Evolutionary conservation across 2,329 filamentous ascomycete species (phyloP).

Genomic region (Nakataea oryzae): DNA sequence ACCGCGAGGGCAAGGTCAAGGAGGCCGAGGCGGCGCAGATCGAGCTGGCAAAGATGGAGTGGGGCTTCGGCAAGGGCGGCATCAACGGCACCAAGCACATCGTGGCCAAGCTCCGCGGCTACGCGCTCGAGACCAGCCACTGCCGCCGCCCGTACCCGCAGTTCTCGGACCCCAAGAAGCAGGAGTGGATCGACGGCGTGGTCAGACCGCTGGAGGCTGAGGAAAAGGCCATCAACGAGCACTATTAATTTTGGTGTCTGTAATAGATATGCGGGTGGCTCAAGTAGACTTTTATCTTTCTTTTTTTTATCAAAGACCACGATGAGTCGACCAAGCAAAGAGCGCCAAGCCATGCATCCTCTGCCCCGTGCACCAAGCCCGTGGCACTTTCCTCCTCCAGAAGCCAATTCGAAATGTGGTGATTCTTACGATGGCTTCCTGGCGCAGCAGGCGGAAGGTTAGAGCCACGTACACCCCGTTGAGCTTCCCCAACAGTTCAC

Average conservation of each 20-base stretch:
- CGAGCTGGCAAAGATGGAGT: constrained; percentile 40
- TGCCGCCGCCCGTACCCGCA: constrained; percentile 43
- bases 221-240: constrained; percentile 7
- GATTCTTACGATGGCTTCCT: no score
- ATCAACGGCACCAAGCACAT: constrained; percentile 52
- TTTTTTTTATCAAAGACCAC: no score
- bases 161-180: constrained; percentile 33
- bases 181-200: constrained; percentile 25
- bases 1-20: constrained; percentile 29
- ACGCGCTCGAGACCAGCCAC: constrained; percentile 36
- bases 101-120: constrained; percentile 42
- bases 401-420: no score
- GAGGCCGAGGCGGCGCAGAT: constrained; percentile 39
- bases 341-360: no score
- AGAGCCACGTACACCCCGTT: no score
- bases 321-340: no score
- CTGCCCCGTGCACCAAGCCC: no score
- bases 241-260: neutral
- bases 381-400: no score
- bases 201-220: constrained; percentile 10
- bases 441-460: no score
- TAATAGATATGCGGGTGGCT: no score
- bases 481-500: no score
- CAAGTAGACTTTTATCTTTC: no score
- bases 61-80: constrained; percentile 46